A percentile compares a stretch with the other conserved stretches of the same genome.
Evolutionary conservation across 2,329 filamentous ascomycete genomes (phyloP).

Genomic region (Trichoderma sp.): DNA sequence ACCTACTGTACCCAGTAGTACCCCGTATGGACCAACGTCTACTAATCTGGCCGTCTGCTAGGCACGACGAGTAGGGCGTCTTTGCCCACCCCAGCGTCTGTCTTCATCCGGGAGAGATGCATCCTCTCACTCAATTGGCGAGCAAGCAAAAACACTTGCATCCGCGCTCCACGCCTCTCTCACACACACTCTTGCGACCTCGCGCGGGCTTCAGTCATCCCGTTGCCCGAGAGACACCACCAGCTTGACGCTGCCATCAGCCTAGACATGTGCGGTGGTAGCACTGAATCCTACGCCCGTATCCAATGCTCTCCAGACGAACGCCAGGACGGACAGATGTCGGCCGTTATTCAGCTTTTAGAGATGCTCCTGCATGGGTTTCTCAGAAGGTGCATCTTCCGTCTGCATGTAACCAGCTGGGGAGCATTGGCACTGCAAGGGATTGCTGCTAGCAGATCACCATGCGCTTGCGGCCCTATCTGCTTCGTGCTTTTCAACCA

Average conservation of each 20-base stretch:
- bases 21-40: neutral
- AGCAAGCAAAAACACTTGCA: neutral
- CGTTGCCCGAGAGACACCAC: conserved; percentile 15
- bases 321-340: conserved; percentile 15
- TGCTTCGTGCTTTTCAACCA: neutral
- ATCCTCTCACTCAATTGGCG: neutral
- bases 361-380: conserved; percentile 8
- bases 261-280: conserved; percentile 7
- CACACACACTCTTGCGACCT: neutral
- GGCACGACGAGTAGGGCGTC: neutral
- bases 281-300: conserved; percentile 17
- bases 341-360: conserved; percentile 2
- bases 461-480: neutral
- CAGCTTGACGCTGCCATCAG: neutral
- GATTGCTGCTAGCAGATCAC: neutral
- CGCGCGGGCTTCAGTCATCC: conserved; percentile 4
- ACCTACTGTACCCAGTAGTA: neutral
- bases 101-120: neutral
- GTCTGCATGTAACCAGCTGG: conserved; percentile 16
- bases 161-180: neutral
- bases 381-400: conserved; percentile 9
- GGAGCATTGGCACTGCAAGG: neutral
- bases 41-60: neutral
- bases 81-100: neutral
- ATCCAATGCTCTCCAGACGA: neutral